Evolutionary conservation across 1,284 basidiomycete species (phyloP).

Genomic region (Phylloporus gajari): DNA sequence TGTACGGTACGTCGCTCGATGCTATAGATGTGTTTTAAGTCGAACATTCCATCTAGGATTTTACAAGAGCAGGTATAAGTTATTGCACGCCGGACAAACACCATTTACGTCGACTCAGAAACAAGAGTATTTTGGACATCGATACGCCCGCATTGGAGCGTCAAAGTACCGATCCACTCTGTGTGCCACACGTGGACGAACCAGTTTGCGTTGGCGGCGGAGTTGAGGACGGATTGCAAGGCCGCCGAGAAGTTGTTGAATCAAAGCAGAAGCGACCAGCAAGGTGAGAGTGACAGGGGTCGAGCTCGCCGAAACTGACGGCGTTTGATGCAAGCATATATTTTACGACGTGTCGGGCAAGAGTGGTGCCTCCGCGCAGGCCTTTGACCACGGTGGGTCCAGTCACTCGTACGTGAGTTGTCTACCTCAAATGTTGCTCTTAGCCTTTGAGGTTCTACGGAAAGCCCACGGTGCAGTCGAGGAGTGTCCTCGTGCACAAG

Average conservation of each 20-base stretch:
- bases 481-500: slow-evolving; percentile 74
- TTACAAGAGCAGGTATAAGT: slow-evolving; percentile 65
- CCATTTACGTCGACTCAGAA: slow-evolving; percentile 50
- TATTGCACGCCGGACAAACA: no score
- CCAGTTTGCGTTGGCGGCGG: slow-evolving; percentile 75
- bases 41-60: slow-evolving; percentile 52
- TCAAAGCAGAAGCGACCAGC: slow-evolving; percentile 81
- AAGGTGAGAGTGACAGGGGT: slow-evolving; percentile 60
- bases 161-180: slow-evolving; percentile 83
- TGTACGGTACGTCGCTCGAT: slow-evolving; percentile 69
- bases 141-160: slow-evolving; percentile 84
- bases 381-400: slow-evolving; percentile 81
- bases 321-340: slow-evolving; percentile 66
- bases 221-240: slow-evolving; percentile 90
- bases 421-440: background rate
- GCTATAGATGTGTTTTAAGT: background rate
- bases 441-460: slow-evolving; percentile 59
- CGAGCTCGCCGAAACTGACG: background rate
- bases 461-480: slow-evolving; percentile 75
- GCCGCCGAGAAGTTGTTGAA: slow-evolving; percentile 71
- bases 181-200: slow-evolving; percentile 88
- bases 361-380: slow-evolving; percentile 79
- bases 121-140: slow-evolving; percentile 76
- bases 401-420: background rate
- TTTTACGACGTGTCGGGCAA: slow-evolving; percentile 84